Percentiles rank a stretch among this genome's conserved stretches.
Evolutionary conservation across 306 rosid species (phyloP).

Genomic region (Vigna angularis): DNA sequence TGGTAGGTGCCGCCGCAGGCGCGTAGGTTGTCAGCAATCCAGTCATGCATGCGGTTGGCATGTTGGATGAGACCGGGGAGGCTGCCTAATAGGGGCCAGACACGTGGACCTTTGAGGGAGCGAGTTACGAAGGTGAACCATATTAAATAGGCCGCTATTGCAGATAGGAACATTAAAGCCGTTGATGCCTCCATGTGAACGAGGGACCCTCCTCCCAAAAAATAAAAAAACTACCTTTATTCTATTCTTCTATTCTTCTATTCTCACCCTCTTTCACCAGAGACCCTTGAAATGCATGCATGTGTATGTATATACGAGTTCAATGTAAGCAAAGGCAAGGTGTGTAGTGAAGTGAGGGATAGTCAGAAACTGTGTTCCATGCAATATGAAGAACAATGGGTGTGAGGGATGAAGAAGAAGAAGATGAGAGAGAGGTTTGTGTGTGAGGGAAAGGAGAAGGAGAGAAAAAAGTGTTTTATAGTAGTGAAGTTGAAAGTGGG

Average conservation of each 20-base stretch:
- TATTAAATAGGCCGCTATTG: constrained; percentile 60
- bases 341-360: not conserved
- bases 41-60: constrained; percentile 82
- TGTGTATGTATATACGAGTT: too few relatives aligned
- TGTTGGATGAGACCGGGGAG: constrained; percentile 77
- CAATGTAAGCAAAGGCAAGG: too few relatives aligned
- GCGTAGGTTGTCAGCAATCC: constrained; percentile 87
- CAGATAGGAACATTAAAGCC: constrained; percentile 58
- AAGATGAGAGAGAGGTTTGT: not conserved
- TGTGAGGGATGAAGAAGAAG: not conserved
- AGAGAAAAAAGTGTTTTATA: constrained; percentile 36
- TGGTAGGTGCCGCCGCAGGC: constrained; percentile 90
- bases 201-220: constrained; percentile 21
- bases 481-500: constrained; percentile 2
- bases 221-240: not conserved
- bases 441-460: constrained; percentile 16
- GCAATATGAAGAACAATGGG: not conserved
- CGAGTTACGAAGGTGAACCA: constrained; percentile 68
- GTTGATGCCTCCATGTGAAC: constrained; percentile 65
- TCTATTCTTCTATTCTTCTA: not conserved
- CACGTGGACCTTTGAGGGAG: constrained; percentile 78
- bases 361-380: not conserved
- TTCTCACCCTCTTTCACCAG: constrained; percentile 28
- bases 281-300: not conserved
- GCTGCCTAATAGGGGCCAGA: constrained; percentile 91